These are phyloP conservation scores for Backusella morwellensis DNA, from an alignment of 192 early-diverging fungal genomes.

Conservation along the genomic window DNA sequence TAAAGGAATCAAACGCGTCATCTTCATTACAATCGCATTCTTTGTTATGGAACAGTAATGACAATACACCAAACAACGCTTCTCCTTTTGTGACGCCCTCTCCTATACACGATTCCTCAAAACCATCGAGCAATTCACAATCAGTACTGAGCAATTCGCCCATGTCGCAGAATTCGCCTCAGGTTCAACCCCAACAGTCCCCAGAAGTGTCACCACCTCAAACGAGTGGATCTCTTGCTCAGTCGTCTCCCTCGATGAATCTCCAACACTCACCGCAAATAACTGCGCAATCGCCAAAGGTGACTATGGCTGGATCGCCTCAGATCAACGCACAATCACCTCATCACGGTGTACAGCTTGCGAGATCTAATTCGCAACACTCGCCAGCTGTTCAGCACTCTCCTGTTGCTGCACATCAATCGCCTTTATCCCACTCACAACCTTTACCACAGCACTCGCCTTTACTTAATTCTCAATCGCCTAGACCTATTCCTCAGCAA, in stretches of 20 bases:
- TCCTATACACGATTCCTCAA: neutral
- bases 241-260: neutral
- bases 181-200: neutral
- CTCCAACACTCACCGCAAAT: neutral
- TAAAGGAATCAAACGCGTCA: constrained; percentile 15
- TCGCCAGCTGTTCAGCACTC: neutral
- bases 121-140: neutral
- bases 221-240: neutral
- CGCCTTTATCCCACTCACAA: neutral
- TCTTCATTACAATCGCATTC: neutral
- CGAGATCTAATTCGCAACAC: neutral
- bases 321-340: neutral
- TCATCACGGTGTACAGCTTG: neutral
- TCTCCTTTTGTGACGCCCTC: neutral
- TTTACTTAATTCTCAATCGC: neutral
- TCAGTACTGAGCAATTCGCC: neutral
- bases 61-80: neutral
- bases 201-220: neutral
- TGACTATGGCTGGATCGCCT: neutral
- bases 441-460: neutral
- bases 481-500: neutral
- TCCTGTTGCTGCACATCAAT: neutral
- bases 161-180: constrained; percentile 1
- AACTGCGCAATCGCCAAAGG: neutral
- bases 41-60: constrained; percentile 4